Evolutionary conservation across 2,329 filamentous ascomycete genomes (phyloP).

Genomic region (Aspergillus fischeri): DNA sequence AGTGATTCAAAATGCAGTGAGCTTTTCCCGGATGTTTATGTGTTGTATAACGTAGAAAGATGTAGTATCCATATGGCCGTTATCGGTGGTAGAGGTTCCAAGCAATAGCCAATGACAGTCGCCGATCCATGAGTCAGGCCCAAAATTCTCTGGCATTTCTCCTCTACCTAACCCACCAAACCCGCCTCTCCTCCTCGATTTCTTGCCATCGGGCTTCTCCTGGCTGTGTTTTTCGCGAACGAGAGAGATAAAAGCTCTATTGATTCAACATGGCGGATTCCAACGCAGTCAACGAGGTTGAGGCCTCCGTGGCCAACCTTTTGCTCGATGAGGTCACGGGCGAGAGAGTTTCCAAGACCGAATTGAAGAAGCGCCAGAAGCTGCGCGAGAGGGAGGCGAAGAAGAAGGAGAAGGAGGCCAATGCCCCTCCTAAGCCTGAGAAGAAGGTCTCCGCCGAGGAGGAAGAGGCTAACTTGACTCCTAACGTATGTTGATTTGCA

Average conservation of each 20-base stretch:
- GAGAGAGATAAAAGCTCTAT: conserved; percentile 4
- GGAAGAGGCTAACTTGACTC: conserved; percentile 68
- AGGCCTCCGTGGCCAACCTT: conserved; percentile 61
- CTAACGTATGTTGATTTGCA: conserved; percentile 55
- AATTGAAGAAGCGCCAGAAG: conserved; percentile 96
- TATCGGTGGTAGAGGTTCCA: not conserved
- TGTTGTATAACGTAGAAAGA: not conserved
- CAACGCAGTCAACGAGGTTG: conserved; percentile 42
- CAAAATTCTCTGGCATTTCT: conserved; percentile 28
- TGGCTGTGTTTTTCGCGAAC: conserved; percentile 13
- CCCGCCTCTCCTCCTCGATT: conserved; percentile 7
- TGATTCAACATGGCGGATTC: conserved; percentile 37
- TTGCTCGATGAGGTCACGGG: conserved; percentile 90
- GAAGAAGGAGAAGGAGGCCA: conserved; percentile 80
- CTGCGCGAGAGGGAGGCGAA: conserved; percentile 78
- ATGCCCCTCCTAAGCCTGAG: conserved; percentile 56
- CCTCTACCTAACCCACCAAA: conserved; percentile 22
- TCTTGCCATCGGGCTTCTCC: conserved; percentile 1
- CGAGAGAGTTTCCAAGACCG: conserved; percentile 77
- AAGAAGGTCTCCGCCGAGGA: conserved; percentile 60
- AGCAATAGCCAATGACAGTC: conserved; percentile 24
- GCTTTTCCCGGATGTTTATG: not conserved
- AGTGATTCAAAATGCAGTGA: not conserved
- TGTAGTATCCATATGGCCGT: not conserved
- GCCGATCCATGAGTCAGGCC: conserved; percentile 24